phyloP scores from a whole-genome alignment of 225 moss, liverwort and hornwort genomes.

The Anthoceros angustus region DNA sequence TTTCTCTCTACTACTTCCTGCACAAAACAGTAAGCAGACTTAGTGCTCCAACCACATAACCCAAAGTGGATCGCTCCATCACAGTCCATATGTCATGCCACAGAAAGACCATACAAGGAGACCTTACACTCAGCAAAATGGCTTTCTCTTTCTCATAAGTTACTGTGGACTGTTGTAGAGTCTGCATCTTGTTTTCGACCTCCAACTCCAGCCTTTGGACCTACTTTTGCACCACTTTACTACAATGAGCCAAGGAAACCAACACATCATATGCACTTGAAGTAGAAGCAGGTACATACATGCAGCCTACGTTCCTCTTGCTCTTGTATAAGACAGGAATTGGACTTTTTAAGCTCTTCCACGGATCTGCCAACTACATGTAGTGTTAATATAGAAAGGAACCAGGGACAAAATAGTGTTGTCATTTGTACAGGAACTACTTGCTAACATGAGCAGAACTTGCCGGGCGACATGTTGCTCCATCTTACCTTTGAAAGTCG shows the following conservation, averaged over 20 bases:
- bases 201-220: constrained; percentile 39
- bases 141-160: constrained; percentile 22
- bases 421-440: background rate
- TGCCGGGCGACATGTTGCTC: too few species aligned
- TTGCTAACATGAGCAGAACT: background rate
- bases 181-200: constrained; percentile 26
- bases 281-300: constrained; percentile 5
- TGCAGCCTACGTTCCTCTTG: constrained; percentile 26
- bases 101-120: background rate
- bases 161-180: constrained; percentile 8
- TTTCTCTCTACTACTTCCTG: background rate
- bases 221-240: constrained; percentile 2
- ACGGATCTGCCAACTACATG: constrained; percentile 13
- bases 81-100: background rate
- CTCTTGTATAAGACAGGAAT: constrained; percentile 15
- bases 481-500: too few species aligned
- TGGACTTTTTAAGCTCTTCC: constrained; percentile 25
- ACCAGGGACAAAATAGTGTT: background rate
- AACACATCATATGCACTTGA: background rate
- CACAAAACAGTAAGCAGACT: background rate
- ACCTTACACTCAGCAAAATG: constrained; percentile 14
- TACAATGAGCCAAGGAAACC: background rate
- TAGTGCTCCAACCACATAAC: background rate
- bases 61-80: background rate
- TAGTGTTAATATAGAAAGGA: background rate